These are phyloP conservation scores for Termitomyces sp. DNA, from an alignment of 768 basidiomycete species.

Conservation along the genomic window DNA sequence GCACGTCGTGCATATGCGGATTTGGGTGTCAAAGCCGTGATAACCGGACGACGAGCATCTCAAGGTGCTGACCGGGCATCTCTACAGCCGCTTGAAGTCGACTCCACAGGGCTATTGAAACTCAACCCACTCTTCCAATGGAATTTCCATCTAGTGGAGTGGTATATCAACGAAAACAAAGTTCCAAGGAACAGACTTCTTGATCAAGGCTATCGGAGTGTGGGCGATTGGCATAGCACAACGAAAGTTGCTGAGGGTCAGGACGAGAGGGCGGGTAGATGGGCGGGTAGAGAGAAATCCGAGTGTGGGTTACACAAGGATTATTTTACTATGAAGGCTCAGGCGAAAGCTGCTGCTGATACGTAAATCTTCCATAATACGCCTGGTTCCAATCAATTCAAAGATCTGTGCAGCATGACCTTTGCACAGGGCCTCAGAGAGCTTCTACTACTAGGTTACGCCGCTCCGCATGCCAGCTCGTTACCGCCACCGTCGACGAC, in stretches of 20 bases:
- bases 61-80: conserved; percentile 89
- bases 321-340: conserved; percentile 72
- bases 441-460: not conserved
- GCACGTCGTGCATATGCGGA: conserved; percentile 82
- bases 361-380: conserved; percentile 2
- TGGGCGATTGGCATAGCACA: conserved; percentile 99
- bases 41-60: conserved; percentile 92
- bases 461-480: not conserved
- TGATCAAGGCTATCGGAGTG: conserved; percentile 87
- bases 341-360: conserved; percentile 33
- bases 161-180: conserved; percentile 74
- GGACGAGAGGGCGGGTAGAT: conserved; percentile 89
- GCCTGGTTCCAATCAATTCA: not conserved
- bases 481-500: not conserved
- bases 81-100: conserved; percentile 85
- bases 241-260: conserved; percentile 60
- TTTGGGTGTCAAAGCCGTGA: conserved; percentile 77
- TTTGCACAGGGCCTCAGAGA: too few relatives aligned
- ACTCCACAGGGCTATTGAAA: conserved; percentile 87
- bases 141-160: conserved; percentile 81
- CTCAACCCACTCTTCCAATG: conserved; percentile 91
- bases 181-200: conserved; percentile 90
- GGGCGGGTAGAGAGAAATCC: conserved; percentile 88
- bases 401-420: conserved; percentile 2
- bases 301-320: conserved; percentile 96